Evolutionary conservation across 2,329 filamentous ascomycete genomes (phyloP).

Genomic region (Ophiognomonia clavigignenti-juglandacearum): DNA sequence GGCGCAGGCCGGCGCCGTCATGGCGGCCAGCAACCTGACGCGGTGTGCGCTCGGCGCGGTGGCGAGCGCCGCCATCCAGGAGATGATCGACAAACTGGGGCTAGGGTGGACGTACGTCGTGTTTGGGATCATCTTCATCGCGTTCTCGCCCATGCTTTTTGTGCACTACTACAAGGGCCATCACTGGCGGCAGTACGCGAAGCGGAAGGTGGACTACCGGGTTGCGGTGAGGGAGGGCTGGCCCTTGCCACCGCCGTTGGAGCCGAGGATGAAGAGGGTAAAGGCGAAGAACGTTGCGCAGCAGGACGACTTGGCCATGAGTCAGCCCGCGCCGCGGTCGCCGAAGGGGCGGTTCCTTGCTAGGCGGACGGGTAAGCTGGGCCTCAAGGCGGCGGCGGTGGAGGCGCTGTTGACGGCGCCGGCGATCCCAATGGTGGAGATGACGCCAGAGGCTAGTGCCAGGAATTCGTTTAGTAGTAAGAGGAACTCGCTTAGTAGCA

Average conservation of each 20-base stretch:
- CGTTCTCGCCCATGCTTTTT: constrained; percentile 1
- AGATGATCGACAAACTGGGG: constrained; percentile 8
- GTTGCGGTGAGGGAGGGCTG: background rate
- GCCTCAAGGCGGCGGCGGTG: background rate
- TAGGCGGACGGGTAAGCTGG: background rate
- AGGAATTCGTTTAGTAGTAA: background rate
- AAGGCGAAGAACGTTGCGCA: background rate
- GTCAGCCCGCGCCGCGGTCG: background rate
- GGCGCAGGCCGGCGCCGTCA: constrained; percentile 1
- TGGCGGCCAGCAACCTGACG: constrained; percentile 8
- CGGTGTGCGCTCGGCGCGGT: constrained; percentile 5
- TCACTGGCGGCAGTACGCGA: constrained; percentile 3
- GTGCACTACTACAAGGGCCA: constrained; percentile 5
- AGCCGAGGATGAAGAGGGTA: background rate
- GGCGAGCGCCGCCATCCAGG: constrained; percentile 3
- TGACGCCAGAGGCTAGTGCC: too few species aligned
- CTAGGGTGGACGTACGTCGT: constrained; percentile 8
- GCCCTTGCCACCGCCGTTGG: background rate
- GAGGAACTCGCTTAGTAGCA: background rate
- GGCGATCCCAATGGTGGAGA: constrained; percentile 2
- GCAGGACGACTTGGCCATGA: background rate
- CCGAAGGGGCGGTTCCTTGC: background rate
- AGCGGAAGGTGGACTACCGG: background rate
- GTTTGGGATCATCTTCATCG: constrained; percentile 1
- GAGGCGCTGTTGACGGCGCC: background rate